Evolutionary conservation across 1,139 yeast genomes (phyloP), one percentile per base, ranked within the genome.

Genomic region (Yamadazyma dushanensis): DNA sequence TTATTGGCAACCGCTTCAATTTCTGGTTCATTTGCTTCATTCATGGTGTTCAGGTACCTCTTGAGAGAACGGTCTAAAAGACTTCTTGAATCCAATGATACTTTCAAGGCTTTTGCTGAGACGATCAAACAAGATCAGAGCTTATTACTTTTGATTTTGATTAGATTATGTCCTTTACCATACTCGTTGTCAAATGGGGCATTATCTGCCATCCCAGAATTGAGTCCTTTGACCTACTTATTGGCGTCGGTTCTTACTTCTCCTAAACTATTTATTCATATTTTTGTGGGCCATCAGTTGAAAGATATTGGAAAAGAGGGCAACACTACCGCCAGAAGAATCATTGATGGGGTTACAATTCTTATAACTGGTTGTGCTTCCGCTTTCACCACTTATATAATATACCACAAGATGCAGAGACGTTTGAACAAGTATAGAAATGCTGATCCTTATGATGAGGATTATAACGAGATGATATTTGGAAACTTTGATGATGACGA

Each of bases 161-260:
- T 92, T 29, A 69, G 97, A 38, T 61, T 90, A 40, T 88, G 97
- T 49, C 98, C 98, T 0, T 73, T 90, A 50, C 97, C 98, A 0
- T 92, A 90, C 55, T 87, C 96, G 3, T 65, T 90, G 29, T 83
- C 95, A 0, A 92, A 92, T 53, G 97, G 97, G 4, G 97, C 95
- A 0, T 70, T 92, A 46, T 92, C 95, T 5, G 83, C 92, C 3
- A 76, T 90, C 16, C 96, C 95, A 0, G 83, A 86, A 20, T 70
- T 89, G 13, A 68, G 82, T 0, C 64, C 80, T 1, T 41, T 59
- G 32, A 78, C 81, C 19, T 92, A 84, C 56, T 66, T 81, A 6
- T 56, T 80, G 27, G 96, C 97, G 1, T 83, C 92, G 11, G 49
- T 79, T 0, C 54, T 86, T 18, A 80, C 95, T 1, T 77, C 95